Evolutionary conservation across 371 early-diverging fungal species (phyloP), one percentile per base, ranked within the genome.

Genomic region (Umbelopsis sp.): DNA sequence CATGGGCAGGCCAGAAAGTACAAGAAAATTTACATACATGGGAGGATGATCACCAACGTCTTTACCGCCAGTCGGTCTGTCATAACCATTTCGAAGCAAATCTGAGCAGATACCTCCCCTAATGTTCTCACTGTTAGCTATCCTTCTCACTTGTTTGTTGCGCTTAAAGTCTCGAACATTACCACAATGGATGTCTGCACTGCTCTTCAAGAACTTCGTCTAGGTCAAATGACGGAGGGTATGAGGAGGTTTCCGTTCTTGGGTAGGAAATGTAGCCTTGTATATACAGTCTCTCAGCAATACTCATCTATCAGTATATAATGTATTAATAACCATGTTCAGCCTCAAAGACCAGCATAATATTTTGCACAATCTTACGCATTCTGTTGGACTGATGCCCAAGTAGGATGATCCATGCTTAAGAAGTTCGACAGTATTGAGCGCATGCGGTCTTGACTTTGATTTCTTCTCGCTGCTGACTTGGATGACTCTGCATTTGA

Each of bases 251-350:
- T 72, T 92, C 92, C 41, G 92, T 92, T 65, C 92, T 84, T 44
- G 92, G 92, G 78, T 92, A 92, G 18, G 83, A 83, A 37, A 92
- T 90, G 44, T 86, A 89, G 37, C 92, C 92, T 69, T 81, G 82
- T 10, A 63, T 84, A 65, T 86, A 86, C 5, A 86, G 71, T 22
- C 80, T 75, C 66, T 86, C 87, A 2, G 87, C 86, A 50, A 84
- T 70, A 35, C 73, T 69, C 86, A 86, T 86, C 86, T 83, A 20
- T 29, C 0, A 12, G 70, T 24, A 37, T 16, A 3, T 14, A 10
- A 22, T 32, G 9, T 16, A 38, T n/a, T 35, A 38, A 35, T 20
- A 35, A 48, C 20, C 20, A n/a, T 50, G 2, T 11, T n/a, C 12
- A 14, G 41, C 7, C 38, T 29, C 29, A 44, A 9, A 41, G 22